Evolutionary conservation across 2,329 filamentous ascomycete genomes (phyloP).

Genomic region (Botrytis fragariae): DNA sequence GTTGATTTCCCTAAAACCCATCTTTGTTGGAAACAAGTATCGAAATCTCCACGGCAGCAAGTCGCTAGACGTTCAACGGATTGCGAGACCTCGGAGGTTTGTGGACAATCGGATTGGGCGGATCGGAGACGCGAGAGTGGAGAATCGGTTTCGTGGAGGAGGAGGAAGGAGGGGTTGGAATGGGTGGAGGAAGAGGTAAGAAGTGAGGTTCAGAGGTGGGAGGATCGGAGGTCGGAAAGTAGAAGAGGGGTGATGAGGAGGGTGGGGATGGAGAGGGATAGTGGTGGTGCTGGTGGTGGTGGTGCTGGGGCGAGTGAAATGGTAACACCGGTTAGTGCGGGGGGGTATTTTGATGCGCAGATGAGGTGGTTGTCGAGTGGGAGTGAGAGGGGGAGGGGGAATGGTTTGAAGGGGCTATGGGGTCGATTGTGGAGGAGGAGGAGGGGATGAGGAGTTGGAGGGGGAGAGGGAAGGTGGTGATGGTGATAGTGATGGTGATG

Average conservation of each 20-base stretch:
- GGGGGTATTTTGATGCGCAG: constrained; percentile 10
- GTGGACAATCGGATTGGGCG: constrained; percentile 3
- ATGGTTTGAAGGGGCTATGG: not conserved
- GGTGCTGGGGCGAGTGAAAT: not conserved
- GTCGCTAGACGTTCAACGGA: not conserved
- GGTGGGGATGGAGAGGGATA: not conserved
- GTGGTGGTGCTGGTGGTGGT: not conserved
- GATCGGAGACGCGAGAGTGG: not conserved
- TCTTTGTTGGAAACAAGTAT: not conserved
- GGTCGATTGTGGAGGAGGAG: not conserved
- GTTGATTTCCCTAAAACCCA: not conserved
- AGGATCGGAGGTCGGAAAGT: not conserved
- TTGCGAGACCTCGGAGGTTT: not conserved
- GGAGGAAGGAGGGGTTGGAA: no score
- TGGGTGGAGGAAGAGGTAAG: not conserved
- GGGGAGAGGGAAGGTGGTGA: no score
- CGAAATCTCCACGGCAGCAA: not conserved
- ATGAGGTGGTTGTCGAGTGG: not conserved
- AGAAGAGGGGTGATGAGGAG: not conserved
- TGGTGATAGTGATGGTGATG: not conserved
- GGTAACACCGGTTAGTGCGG: not conserved
- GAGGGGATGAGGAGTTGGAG: not conserved
- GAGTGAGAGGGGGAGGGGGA: not conserved
- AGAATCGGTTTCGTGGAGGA: not conserved
- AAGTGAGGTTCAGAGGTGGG: not conserved